Evolutionary conservation across 176 grass and related monocot species (phyloP), one percentile per base, ranked within the genome.

Genomic region (Thalia dealbata): DNA sequence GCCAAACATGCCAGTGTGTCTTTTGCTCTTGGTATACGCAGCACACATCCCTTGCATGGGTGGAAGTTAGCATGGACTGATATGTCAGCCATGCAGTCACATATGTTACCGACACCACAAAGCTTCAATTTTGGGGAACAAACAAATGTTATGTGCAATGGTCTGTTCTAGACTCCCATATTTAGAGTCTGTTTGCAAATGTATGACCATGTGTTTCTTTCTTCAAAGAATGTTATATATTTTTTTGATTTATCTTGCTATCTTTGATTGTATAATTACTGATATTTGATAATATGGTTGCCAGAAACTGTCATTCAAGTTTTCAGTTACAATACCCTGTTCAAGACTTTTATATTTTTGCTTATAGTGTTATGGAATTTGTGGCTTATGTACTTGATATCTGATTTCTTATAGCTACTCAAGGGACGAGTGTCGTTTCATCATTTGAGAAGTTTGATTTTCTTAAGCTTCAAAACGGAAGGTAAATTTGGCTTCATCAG

Each of bases 401-500:
- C 35, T 14, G 75, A 23, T 67, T 75, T 64, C 63, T 82, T 84
- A 72, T 78, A 97, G 95, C 90, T 81, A 69, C 74, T 86, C 87
- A 86, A 81, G 67, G 75, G 80, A 78, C 65, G 76, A 91, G 25
- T 74, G 61, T 50, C 79, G 74, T 84, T 21, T 74, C 83, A 71
- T 86, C 85, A 48, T 84, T 79, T 64, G 87, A 79, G 56, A 91
- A 88, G 80, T 79, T 88, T 88, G 87, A 97, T 84, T 91, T 97
- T 88, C 67, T 97, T 50, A 97, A 91, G 85, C 87, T 97, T 67
- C 89, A 97, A 88, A 97, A 97, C 86, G 95, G 89, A 64, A 97
- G 90, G 95, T 97, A 84, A 79, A 23, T 71, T 65, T 61, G 75
- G 74, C 59, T 65, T 55, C 44, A 71, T 67, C 6, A 61, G 27